A percentile compares a stretch with the other conserved stretches of the same genome.
Evolutionary conservation across 805 yeast genomes (phyloP).

Genomic region (Hanseniaspora mollemarum): DNA sequence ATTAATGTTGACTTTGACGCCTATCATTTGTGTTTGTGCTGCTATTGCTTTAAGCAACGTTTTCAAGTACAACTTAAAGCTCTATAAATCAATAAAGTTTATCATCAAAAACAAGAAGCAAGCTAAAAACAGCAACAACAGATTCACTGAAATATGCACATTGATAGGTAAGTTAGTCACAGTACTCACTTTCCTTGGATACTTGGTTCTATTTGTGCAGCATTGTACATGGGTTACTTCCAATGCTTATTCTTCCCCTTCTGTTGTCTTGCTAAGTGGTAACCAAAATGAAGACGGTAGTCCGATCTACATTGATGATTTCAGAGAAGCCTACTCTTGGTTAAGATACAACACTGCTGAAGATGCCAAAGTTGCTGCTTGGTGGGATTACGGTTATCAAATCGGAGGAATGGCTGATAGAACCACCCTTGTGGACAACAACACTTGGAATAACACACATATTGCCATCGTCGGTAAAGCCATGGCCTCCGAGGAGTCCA

Average conservation of each 20-base stretch:
- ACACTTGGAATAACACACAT: constrained; percentile 98
- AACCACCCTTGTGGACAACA: constrained; percentile 94
- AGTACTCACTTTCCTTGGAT: constrained; percentile 57
- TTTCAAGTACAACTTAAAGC: constrained; percentile 68
- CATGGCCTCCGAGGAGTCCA: constrained; percentile 81
- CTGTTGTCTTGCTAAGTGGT: constrained; percentile 80
- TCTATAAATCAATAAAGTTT: constrained; percentile 28
- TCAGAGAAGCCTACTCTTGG: constrained; percentile 98
- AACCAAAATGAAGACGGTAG: constrained; percentile 64
- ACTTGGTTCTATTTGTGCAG: constrained; percentile 68
- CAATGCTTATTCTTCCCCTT: constrained; percentile 91
- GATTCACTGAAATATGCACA: constrained; percentile 4
- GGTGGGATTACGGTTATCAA: constrained; percentile 99
- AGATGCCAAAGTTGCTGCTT: constrained; percentile 90
- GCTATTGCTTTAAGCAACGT: constrained; percentile 80
- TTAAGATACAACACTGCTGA: constrained; percentile 93
- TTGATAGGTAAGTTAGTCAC: constrained; percentile 28
- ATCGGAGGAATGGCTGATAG: constrained; percentile 99
- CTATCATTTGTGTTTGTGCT: constrained; percentile 85
- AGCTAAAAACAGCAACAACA: background rate
- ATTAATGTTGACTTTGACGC: constrained; percentile 91
- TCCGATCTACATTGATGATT: constrained; percentile 79
- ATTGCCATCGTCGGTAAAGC: constrained; percentile 99
- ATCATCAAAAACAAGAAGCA: constrained; percentile 17
- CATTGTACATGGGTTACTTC: constrained; percentile 98